Evolutionary conservation across 2,329 filamentous ascomycete species (phyloP), one percentile per base, ranked within the genome.

Genomic region (Intubia oerlemansii): DNA sequence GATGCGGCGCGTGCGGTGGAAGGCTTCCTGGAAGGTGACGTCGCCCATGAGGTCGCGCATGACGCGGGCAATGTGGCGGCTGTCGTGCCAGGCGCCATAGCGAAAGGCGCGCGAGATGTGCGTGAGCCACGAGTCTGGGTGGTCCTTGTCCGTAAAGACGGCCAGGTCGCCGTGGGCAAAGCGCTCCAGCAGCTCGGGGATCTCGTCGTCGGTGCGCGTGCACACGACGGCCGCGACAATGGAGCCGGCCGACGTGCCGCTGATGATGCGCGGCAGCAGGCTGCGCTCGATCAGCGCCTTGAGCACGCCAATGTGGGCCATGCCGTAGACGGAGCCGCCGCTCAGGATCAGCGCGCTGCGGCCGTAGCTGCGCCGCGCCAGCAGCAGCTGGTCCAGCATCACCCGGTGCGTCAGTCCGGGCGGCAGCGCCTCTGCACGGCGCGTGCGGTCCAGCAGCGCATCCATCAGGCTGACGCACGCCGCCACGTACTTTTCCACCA

Each of bases 21-120:
- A 93, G 1, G 82, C 81, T 50, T 95, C 85, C 43, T 85, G 79
- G 40, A 95, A 95, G 0, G 85, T 95, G 41, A 92, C 74, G 41
- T 93, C 79, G 21, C 82, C 82, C 7, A 92, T 60, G 42, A 88
- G 56, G 18, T 60, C 59, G 31, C 68, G 66, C 79, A 95, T 88
- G 5, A 91, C 81, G 26, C 73, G 62, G 3, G 67, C 73, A 27
- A 93, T 54, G 46, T 92, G 71, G 15, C 66, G 65, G 41, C 90
- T 90, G 43, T 93, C 81, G 36, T 84, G 79, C 55, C 85, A 74
- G 25, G 72, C 74, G 1, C 81, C 80, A 40, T 78, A 66, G n/a
- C 79, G 90, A 19, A 90, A 51, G 28, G 91, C 57, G 17, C 80
- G 63, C 12, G 68, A 66, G 7, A 79, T 51, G 39, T 81, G 78